Conservation (phyloP, 306 rosid genomes). For the Albizia julibrissin region DNA sequence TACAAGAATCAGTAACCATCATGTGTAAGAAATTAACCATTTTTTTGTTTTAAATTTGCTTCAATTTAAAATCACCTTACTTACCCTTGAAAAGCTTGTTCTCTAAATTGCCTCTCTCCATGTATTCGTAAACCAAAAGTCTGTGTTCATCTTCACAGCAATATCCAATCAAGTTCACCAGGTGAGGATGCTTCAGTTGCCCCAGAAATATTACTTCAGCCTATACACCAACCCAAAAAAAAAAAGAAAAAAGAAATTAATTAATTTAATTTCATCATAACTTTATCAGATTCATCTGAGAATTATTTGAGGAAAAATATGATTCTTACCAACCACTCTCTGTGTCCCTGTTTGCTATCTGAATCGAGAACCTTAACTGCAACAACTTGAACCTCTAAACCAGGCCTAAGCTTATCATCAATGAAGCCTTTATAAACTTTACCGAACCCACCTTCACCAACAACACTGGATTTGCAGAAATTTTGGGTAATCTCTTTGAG, state of each 20-base stretch:
- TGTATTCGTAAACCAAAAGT: constrained; percentile 87
- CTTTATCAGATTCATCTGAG: neutral
- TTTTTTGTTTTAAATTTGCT: neutral
- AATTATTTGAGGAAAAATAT: neutral
- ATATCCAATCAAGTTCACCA: constrained; percentile 86
- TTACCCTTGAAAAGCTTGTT: constrained; percentile 65
- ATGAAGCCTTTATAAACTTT: constrained; percentile 84
- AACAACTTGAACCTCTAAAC: constrained; percentile 58
- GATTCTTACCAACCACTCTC: constrained; percentile 89
- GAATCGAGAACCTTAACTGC: constrained; percentile 84
- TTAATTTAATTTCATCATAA: neutral
- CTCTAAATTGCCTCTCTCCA: constrained; percentile 80
- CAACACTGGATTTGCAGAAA: constrained; percentile 56
- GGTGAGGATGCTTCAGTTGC: constrained; percentile 80
- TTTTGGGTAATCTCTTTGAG: constrained; percentile 59
- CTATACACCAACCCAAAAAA: constrained; percentile 41
- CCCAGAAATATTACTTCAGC: constrained; percentile 93
- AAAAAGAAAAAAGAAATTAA: neutral
- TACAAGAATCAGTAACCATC: neutral
- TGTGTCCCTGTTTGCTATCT: constrained; percentile 90
- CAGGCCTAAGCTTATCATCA: constrained; percentile 60
- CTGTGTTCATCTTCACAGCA: constrained; percentile 90
- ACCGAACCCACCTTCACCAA: constrained; percentile 97
- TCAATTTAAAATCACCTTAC: neutral
- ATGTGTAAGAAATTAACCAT: constrained; percentile 1